Base-by-base conservation (phyloP, 176 grass and related monocot genomes). In the Puya raimondii region DNA sequence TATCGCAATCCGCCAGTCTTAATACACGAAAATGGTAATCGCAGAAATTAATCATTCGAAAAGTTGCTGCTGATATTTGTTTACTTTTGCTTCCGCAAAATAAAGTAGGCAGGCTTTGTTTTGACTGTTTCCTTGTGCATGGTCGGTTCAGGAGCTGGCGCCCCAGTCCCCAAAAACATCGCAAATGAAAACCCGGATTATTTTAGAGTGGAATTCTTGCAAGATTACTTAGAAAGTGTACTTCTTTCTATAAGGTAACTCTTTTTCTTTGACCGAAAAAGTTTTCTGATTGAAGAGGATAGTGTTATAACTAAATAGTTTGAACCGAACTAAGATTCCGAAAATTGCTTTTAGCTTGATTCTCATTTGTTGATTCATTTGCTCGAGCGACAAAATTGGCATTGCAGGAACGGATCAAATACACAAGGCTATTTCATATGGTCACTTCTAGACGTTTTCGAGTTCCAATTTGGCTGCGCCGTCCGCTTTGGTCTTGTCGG, bases 1-100 rank as follows among this genome's bases (percentile, higher is more conserved):
- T 96, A 96, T 47, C 48, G 74, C 17, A 96, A 96, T 51, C 91
- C 82, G 21, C 82, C 79, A 1, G 49, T 90, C 16, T 12, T 85
- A 50, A 88, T 96, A 70, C 88, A 96, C 61, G 88, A 96, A 78
- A 96, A 96, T 13, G 91, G 87, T 90, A 89, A 2, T 11, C 48
- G 17, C 10, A 42, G 33, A 42, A 42, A 42, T 61, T 22, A 22
- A 61, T 61, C 21, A 61, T 22, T 22, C 22, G 56, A n/a, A 20
- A 18, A 21, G 2, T 61, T 18, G 1, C 10, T 15, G 0, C n/a
- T 9, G 21, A 21, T 25, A 25, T 12, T 49, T 48, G 47, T 9
- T 33, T 53, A 2, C 23, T 13, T 33, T 27, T 18, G 10, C 17
- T 54, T 29, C 17, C 13, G 20, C 1, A 50, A 2, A 17, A 51